Evolutionary conservation across 768 basidiomycete species (phyloP).

Genomic region (Trametes meyenii): DNA sequence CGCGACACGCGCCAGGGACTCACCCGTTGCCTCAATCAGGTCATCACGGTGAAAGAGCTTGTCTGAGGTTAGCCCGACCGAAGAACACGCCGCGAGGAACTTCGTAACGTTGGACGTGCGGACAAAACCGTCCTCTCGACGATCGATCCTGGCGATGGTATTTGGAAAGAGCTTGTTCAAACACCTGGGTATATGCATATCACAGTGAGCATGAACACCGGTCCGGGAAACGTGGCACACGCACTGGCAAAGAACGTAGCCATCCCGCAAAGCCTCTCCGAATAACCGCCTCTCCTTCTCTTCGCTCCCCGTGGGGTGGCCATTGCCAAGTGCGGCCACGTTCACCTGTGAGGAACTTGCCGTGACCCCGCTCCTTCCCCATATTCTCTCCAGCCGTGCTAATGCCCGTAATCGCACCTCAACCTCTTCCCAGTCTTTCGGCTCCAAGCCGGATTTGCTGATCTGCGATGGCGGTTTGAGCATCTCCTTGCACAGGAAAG

Average conservation of each 20-base stretch:
- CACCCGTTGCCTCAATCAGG: constrained; percentile 59
- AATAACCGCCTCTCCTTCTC: constrained; percentile 77
- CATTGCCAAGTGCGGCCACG: constrained; percentile 33
- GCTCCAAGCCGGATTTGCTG: constrained; percentile 49
- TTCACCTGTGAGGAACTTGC: constrained; percentile 44
- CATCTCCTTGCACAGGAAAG: constrained; percentile 68
- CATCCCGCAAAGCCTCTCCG: constrained; percentile 77
- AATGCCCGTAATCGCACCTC: constrained; percentile 65
- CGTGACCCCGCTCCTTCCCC: constrained; percentile 65
- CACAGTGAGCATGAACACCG: neutral
- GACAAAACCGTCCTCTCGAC: constrained; percentile 66
- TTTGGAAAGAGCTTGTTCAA: constrained; percentile 76
- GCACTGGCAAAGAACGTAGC: constrained; percentile 88
- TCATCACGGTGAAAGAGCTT: constrained; percentile 73
- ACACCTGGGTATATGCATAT: constrained; percentile 48
- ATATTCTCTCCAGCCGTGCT: constrained; percentile 71
- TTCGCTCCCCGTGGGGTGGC: constrained; percentile 58
- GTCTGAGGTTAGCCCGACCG: constrained; percentile 61
- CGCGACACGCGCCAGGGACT: constrained; percentile 73
- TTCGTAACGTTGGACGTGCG: constrained; percentile 73
- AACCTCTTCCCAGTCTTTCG: constrained; percentile 74
- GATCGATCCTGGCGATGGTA: constrained; percentile 61
- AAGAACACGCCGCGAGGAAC: constrained; percentile 76
- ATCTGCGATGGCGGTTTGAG: constrained; percentile 60
- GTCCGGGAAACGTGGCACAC: constrained; percentile 37